Evolutionary conservation across 2,329 filamentous ascomycete species (phyloP), one percentile per base, ranked within the genome.

Genomic region (Xylaria multiplex): DNA sequence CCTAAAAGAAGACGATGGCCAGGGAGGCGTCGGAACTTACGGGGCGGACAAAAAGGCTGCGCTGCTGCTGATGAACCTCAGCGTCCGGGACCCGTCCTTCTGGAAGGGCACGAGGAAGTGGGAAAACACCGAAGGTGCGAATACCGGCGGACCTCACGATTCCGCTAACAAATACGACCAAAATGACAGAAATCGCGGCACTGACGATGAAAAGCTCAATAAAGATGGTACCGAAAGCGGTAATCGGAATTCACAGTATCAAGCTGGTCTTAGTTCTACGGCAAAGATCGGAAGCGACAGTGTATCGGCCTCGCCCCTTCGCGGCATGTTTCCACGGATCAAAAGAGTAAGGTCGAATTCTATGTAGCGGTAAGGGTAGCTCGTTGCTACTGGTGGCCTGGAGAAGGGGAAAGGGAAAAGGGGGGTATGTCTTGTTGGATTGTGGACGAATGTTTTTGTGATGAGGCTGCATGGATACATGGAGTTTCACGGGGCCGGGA

Each of bases 1-100:
- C 27, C 8, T 46, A 3, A n/a, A 70, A 55, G 71, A 70, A 11
- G 69, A 74, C 59, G 71, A 43, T 27, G 63, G 24, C 3, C 16
- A 6, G 6, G 16, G 16, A 11, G 40, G 35, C 6, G 11, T 5
- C 2, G 37, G 42, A 9, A 55, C 19, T 30, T 22, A 8, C 3
- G 78, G 78, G 0, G 75, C 75, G 13, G 81, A 84, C 57, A 82
- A 80, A 71, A 83, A 82, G 50, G 83, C 82, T 1, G 83, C 83
- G 19, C 75, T 82, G 65, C 72, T 84, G 6, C 73, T 85, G 43
- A 80, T 85, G 81, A 82, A 82, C 58, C 77, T 85, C 30, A 81
- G 81, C 64, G 77, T 83, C 22, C 73, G 77, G 57, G 81, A 82
- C 67, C 49, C 24, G 1, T 62, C 71, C 22, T 65, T 70, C 4